phyloP scores from a whole-genome alignment of 345 rosid species.

The Eucalyptus sideroxylon region DNA sequence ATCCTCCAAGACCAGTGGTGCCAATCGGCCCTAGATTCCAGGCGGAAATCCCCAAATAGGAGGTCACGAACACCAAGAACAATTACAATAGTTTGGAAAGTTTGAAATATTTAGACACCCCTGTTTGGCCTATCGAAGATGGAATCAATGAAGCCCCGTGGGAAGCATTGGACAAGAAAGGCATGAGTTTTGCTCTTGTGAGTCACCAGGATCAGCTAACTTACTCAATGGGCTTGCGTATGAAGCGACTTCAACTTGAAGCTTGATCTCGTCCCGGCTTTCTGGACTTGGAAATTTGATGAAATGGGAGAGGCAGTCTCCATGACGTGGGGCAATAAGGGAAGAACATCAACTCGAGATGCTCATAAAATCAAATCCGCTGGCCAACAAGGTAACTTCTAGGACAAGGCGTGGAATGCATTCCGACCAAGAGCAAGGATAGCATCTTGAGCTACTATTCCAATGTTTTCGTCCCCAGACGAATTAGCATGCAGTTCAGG shows the following conservation, averaged over 20 bases:
- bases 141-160: background rate
- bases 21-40: conserved; percentile 30
- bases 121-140: conserved; percentile 25
- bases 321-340: conserved; percentile 14
- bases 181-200: conserved; percentile 17
- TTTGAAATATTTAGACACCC: conserved; percentile 22
- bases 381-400: conserved; percentile 1
- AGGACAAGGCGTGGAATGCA: conserved; percentile 1
- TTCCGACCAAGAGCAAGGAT: conserved; percentile 11
- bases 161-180: conserved; percentile 20
- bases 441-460: conserved; percentile 23
- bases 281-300: conserved; percentile 25
- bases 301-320: conserved; percentile 14
- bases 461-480: conserved; percentile 19
- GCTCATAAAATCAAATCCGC: conserved; percentile 9
- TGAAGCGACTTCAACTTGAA: conserved; percentile 11
- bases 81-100: conserved; percentile 13
- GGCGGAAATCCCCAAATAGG: conserved; percentile 30
- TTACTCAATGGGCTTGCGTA: conserved; percentile 13
- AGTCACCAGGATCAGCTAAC: conserved; percentile 1
- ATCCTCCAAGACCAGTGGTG: background rate
- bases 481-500: conserved; percentile 4
- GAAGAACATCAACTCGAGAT: conserved; percentile 10
- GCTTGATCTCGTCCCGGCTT: conserved; percentile 11
- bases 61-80: conserved; percentile 2